phyloP scores from a whole-genome alignment of 2,329 filamentous ascomycete species.

The Penicillium sp. region DNA sequence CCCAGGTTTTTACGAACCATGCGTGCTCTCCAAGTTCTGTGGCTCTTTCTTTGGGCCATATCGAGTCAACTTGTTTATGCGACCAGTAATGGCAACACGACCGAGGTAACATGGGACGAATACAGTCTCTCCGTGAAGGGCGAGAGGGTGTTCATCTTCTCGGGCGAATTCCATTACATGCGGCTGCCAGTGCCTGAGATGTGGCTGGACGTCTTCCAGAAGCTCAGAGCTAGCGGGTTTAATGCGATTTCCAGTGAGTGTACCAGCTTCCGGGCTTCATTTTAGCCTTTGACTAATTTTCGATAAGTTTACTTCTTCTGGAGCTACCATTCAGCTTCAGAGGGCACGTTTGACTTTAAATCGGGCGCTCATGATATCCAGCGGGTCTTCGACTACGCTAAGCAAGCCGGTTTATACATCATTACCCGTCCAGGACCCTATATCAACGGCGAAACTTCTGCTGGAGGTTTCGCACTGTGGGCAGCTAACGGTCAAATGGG shows the following conservation, averaged over 20 bases:
- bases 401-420: conserved; percentile 54
- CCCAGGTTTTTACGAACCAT: conserved; percentile 6
- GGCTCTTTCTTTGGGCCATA: conserved; percentile 16
- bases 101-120: conserved; percentile 53
- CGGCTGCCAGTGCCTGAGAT: conserved; percentile 56
- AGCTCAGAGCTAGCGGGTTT: conserved; percentile 55
- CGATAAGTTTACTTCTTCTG: conserved; percentile 33
- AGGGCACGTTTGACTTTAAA: conserved; percentile 49
- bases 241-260: conserved; percentile 49
- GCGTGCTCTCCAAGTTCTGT: conserved; percentile 20
- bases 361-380: conserved; percentile 54
- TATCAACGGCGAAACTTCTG: conserved; percentile 54
- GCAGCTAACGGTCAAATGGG: conserved; percentile 50
- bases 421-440: conserved; percentile 55
- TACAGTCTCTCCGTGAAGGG: conserved; percentile 54
- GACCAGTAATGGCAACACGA: conserved; percentile 44
- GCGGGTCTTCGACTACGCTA: conserved; percentile 52
- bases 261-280: background rate
- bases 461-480: conserved; percentile 49
- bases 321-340: conserved; percentile 30
- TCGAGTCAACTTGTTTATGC: conserved; percentile 11
- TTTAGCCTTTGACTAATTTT: background rate
- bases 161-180: conserved; percentile 56
- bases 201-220: conserved; percentile 58
- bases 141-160: conserved; percentile 50